Conservation (phyloP, 768 basidiomycete genomes). For the Tulasnella sp. region DNA sequence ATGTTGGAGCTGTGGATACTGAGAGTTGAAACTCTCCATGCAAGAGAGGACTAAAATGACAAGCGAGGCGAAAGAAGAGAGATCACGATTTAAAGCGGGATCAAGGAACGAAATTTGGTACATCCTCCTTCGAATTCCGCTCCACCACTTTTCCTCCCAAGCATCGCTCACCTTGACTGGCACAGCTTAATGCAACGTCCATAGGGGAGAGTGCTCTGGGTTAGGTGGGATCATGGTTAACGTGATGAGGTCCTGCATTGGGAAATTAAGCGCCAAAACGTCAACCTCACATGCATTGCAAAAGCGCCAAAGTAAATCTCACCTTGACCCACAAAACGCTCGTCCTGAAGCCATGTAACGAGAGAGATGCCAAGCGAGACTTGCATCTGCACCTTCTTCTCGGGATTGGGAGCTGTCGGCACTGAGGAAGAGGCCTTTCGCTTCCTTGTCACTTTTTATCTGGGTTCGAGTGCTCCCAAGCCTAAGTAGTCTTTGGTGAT, state of each 20-base stretch:
- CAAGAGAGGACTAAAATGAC: too few species aligned
- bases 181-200: conserved; percentile 27
- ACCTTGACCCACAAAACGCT: conserved; percentile 24
- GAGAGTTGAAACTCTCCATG: too few species aligned
- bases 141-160: conserved; percentile 27
- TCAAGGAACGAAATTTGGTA: too few species aligned
- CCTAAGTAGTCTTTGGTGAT: too few species aligned
- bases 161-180: conserved; percentile 26
- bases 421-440: too few species aligned
- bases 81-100: too few species aligned
- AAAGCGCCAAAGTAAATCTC: not conserved
- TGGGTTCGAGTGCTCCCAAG: too few species aligned
- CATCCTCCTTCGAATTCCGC: conserved; percentile 8
- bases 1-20: too few species aligned
- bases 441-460: too few species aligned
- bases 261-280: not conserved
- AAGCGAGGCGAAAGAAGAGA: too few species aligned
- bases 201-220: conserved; percentile 21
- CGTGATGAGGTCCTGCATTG: conserved; percentile 28
- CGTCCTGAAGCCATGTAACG: conserved; percentile 20
- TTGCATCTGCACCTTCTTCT: too few species aligned
- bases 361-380: too few species aligned
- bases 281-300: not conserved
- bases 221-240: conserved; percentile 26
- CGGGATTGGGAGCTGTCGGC: not conserved